Base-by-base conservation (phyloP, 208 protist species). In the Angomonas ambiguus region DNA sequence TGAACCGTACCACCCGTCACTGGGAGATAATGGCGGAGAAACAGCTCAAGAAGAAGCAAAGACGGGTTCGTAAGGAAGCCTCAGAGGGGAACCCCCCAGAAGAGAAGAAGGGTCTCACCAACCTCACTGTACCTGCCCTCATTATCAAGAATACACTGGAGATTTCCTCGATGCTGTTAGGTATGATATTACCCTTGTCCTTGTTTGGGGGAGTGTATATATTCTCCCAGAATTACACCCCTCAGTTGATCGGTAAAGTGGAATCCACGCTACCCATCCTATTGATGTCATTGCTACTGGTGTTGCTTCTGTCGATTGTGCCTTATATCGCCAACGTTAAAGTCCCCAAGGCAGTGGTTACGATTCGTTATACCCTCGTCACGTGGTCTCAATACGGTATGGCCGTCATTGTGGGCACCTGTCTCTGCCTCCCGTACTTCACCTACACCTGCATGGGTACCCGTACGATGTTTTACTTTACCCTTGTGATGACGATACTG, bases 351-450 rank as follows among this genome's bases (percentile, higher is more conserved):
- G 67, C 79, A 13, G 57, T 82, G 42, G 48, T 85, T 30, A 33
- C 53, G 31, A 58, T 90, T 49, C 82, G 77, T 33, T 61, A 75
- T 10, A 80, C 66, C 13, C 2, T 87, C 49, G 64, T 88, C 0
- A 82, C 83, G 22, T 88, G 62, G 69, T 8, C 34, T 11, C 63
- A 82, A 22, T 93, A 91, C 73, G 62, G 71, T n/a, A 8, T 91
- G 31, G 66, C 87, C 0, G 24, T 85, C 6, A 1, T 79, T 8
- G 68, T 71, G 20, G 67, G 28, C 8, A 35, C 60, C 0, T 18
- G 74, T 0, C 42, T 88, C 0, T 24, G 82, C 20, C 32, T 74
- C 0, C 83, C 81, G 8, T 30, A 51, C 28, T 27, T 91, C 5
- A 6, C 84, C 16, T 67, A 72, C 11, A 83, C 87, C 20, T 79